Percentiles rank a stretch among this genome's conserved stretches.
Evolutionary conservation across 495 filamentous ascomycete genomes (phyloP).

Genomic region (Talaromyces proteolyticus): DNA sequence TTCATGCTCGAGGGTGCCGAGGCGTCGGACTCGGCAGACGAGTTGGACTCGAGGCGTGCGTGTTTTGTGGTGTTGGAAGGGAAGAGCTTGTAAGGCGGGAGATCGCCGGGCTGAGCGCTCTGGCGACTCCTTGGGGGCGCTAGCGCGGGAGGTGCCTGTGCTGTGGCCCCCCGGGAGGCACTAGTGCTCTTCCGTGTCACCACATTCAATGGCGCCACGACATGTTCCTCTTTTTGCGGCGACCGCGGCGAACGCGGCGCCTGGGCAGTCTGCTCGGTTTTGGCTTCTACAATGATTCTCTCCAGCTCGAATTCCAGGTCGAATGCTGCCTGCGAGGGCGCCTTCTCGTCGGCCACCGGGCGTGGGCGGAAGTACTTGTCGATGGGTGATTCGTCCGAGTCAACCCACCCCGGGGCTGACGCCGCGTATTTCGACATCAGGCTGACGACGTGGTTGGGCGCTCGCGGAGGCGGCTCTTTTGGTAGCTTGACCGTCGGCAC

Average conservation of each 20-base stretch:
- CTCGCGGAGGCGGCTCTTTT: slow-evolving; percentile 22
- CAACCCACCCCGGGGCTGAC: slow-evolving; percentile 16
- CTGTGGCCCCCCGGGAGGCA: no score
- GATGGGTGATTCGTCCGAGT: slow-evolving; percentile 12
- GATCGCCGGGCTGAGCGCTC: no score
- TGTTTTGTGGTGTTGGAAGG: not conserved
- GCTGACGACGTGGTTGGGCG: slow-evolving; percentile 22
- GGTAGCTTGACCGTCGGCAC: not conserved
- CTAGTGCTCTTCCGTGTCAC: not conserved
- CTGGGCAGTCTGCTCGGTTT: no score
- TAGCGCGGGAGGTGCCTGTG: no score
- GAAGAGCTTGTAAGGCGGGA: not conserved
- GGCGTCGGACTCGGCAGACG: not conserved
- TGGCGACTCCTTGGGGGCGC: no score
- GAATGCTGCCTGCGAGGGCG: not conserved
- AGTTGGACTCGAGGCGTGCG: not conserved
- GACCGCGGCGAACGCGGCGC: not conserved
- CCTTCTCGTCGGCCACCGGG: slow-evolving; percentile 6
- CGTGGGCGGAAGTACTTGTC: slow-evolving; percentile 8
- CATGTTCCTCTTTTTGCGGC: not conserved
- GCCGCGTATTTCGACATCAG: slow-evolving; percentile 14
- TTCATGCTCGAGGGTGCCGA: not conserved
- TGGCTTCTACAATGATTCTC: not conserved
- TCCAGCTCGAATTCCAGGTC: not conserved
- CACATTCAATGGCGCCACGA: not conserved